Conservation (phyloP, 106 monocot genomes). For the Dioscorea alata region DNA sequence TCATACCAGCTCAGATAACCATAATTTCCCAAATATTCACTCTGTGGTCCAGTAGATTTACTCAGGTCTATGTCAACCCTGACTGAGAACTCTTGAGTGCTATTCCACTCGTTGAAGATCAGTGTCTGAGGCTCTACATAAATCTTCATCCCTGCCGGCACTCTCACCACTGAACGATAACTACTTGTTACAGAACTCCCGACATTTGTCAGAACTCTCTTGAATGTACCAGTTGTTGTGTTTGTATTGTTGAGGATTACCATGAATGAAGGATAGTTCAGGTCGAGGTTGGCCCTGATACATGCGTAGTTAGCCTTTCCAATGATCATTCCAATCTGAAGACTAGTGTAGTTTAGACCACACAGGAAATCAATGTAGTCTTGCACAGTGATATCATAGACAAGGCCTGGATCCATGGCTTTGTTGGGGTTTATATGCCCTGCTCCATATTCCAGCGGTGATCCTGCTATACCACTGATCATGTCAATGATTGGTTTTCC, state of each 20-base stretch:
- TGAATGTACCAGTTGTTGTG: slow-evolving; percentile 14
- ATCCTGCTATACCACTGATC: slow-evolving; percentile 8
- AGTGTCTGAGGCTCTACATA: too few relatives aligned
- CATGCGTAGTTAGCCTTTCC: slow-evolving; percentile 7
- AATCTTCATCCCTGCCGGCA: too few relatives aligned
- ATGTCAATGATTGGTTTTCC: slow-evolving; percentile 29
- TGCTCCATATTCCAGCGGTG: slow-evolving; percentile 56
- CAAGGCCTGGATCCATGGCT: slow-evolving; percentile 65
- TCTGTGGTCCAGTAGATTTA: neutral
- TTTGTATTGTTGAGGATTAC: slow-evolving; percentile 19
- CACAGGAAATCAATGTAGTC: slow-evolving; percentile 38
- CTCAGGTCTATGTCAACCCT: neutral
- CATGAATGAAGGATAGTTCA: slow-evolving; percentile 43
- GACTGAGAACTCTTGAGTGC: too few relatives aligned
- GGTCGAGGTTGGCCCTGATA: slow-evolving; percentile 9
- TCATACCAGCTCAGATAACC: neutral
- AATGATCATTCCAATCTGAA: slow-evolving; percentile 8
- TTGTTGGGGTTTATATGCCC: slow-evolving; percentile 64
- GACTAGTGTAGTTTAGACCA: slow-evolving; percentile 24
- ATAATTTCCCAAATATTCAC: neutral
- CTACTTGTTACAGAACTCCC: slow-evolving; percentile 2
- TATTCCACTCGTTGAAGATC: too few relatives aligned
- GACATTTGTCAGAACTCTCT: slow-evolving; percentile 61
- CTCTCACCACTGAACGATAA: too few relatives aligned
- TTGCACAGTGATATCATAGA: slow-evolving; percentile 41